Conservation (phyloP, 1,284 basidiomycete species). For the Ganoderma meredithae region DNA sequence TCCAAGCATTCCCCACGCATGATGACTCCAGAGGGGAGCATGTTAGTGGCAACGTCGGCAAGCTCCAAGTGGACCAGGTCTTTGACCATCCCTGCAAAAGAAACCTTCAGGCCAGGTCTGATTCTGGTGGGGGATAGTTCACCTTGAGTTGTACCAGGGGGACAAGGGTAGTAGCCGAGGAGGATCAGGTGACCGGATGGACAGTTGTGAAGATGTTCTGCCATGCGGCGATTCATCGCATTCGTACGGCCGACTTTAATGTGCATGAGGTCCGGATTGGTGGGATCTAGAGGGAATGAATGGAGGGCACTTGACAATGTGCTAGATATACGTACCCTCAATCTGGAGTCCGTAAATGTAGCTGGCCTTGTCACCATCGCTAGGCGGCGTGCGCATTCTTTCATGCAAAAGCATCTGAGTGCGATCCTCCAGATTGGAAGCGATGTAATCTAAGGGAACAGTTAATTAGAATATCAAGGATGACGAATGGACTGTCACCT, state of each 20-base stretch:
- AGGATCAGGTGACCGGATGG: not conserved
- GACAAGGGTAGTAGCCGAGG: not conserved
- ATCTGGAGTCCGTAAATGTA: not conserved
- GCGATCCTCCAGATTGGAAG: not conserved
- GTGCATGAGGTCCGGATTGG: not conserved
- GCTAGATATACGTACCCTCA: not conserved
- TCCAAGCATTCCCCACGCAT: not conserved
- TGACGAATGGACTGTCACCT: not conserved
- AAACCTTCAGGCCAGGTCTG: not conserved
- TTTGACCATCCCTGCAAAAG: not conserved
- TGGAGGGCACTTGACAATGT: not conserved
- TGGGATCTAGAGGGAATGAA: not conserved
- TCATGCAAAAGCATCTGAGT: not conserved
- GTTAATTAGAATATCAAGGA: not conserved
- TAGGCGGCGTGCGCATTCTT: not conserved
- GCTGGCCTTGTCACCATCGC: not conserved
- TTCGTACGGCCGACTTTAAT: not conserved
- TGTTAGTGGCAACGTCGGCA: not conserved
- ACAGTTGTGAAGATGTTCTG: not conserved
- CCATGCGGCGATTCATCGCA: not conserved
- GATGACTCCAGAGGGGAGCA: not conserved
- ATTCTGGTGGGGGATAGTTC: not conserved
- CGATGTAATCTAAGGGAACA: not conserved
- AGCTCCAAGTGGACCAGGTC: not conserved
- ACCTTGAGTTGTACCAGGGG: not conserved